Base-by-base conservation (phyloP, 1,284 basidiomycete species). In the Marasmius fiardii region DNA sequence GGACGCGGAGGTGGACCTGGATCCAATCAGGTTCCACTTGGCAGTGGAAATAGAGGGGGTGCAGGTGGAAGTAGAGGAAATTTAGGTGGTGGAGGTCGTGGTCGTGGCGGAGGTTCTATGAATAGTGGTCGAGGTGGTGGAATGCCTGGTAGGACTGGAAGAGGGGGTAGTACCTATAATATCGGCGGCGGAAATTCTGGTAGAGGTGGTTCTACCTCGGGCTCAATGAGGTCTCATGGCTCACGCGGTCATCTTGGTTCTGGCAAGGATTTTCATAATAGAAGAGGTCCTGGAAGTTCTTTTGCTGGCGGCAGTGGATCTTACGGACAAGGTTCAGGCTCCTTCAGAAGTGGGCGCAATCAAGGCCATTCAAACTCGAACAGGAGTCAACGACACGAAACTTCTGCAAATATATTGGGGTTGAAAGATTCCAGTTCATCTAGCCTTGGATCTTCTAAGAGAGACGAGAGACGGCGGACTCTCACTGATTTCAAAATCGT, bases 401-500 rank as follows among this genome's bases (percentile, higher is more conserved):
- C 73, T 35, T 66, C 68, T 58, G 67, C 61, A 56, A 56, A 67
- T 55, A 54, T 68, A 4, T 74, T 75, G 65, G 70, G 68, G 52
- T 65, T 72, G 39, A 75, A 79, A 62, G 82, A 85, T 28, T 20
- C 34, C 23, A 24, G 26, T n/a, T 70, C 73, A 57, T 73, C 75
- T 50, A 78, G 70, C 62, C 71, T 72, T 64, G 70, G 69, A 62
- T 68, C 43, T 20, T 48, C 64, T 68, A 90, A 89, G 80, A 87
- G 86, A 70, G 85, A 93, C 71, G 82, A 90, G 74, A 82, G 90
- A 71, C 75, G 86, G 64, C 84, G 92, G 58, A 95, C 93, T 34
- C 83, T 97, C 66, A 96, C 94, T 47, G 95, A 97, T 75, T 98
- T 97, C 82, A 92, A 95, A 73, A 94, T 98, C 67, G 79, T 95